phyloP scores from a whole-genome alignment of 352 stramenopile species.

The Phytophthora palmivora region DNA sequence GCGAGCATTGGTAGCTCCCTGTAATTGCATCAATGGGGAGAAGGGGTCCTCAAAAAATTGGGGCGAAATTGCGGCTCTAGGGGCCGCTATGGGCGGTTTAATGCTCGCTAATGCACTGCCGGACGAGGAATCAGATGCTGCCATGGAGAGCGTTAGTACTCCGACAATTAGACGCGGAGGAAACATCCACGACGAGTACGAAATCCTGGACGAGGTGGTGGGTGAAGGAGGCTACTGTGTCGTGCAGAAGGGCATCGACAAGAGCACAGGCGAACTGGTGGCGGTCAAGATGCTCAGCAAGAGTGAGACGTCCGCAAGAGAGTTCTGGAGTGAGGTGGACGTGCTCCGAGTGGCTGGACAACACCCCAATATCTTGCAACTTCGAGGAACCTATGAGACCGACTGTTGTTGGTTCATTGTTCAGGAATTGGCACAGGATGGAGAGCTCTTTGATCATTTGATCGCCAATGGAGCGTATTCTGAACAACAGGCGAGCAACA shows the following conservation, averaged over 20 bases:
- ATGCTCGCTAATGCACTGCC: conserved; percentile 12
- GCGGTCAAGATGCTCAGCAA: conserved; percentile 87
- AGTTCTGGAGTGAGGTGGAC: conserved; percentile 88
- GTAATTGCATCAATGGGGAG: conserved; percentile 24
- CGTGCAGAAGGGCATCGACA: conserved; percentile 74
- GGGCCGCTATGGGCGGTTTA: conserved; percentile 22
- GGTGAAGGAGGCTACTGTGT: conserved; percentile 85
- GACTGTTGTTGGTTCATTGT: conserved; percentile 84
- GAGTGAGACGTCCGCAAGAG: conserved; percentile 71
- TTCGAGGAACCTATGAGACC: conserved; percentile 79
- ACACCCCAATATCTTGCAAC: conserved; percentile 82
- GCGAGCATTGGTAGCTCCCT: conserved; percentile 4
- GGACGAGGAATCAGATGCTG: conserved; percentile 17
- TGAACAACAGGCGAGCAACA: conserved; percentile 76
- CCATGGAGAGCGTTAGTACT: conserved; percentile 25
- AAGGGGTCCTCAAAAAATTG: not conserved
- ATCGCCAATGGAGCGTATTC: conserved; percentile 88
- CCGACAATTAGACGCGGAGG: conserved; percentile 26
- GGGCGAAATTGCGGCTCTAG: conserved; percentile 23
- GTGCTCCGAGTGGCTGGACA: conserved; percentile 74
- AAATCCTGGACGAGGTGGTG: conserved; percentile 84
- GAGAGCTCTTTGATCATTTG: conserved; percentile 90
- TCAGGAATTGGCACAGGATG: conserved; percentile 83
- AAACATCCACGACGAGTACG: conserved; percentile 73
- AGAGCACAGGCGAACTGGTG: conserved; percentile 69